Percentiles rank a stretch among this genome's conserved stretches.
Conservation (phyloP, 176 grass and related monocot species). For the Tuctoria greenei region DNA sequence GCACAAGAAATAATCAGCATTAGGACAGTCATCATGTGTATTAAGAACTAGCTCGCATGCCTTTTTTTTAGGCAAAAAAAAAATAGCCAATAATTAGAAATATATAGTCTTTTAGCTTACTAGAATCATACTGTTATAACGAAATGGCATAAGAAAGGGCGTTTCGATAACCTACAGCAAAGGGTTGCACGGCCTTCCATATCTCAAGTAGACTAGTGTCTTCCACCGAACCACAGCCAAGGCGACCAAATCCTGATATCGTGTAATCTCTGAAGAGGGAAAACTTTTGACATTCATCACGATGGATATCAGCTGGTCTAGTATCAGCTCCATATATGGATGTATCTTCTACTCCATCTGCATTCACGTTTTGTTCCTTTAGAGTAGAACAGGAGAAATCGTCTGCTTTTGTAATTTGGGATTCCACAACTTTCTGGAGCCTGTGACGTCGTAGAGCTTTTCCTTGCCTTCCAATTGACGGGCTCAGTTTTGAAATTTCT, state of each 20-base stretch:
- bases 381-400: constrained; percentile 28
- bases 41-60: too few relatives aligned
- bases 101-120: constrained; percentile 10
- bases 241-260: constrained; percentile 53
- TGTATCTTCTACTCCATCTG: constrained; percentile 22
- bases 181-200: constrained; percentile 62
- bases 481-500: constrained; percentile 59
- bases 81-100: constrained; percentile 26
- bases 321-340: constrained; percentile 15
- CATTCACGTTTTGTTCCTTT: constrained; percentile 34
- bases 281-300: constrained; percentile 46
- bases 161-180: constrained; percentile 44
- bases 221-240: constrained; percentile 65
- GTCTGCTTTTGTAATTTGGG: constrained; percentile 21
- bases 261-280: constrained; percentile 74
- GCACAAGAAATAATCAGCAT: constrained; percentile 26
- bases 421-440: constrained; percentile 63
- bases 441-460: constrained; percentile 79
- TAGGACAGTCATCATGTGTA: background rate
- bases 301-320: constrained; percentile 32
- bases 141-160: constrained; percentile 24
- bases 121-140: background rate
- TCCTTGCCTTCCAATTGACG: constrained; percentile 90
- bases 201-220: constrained; percentile 58
- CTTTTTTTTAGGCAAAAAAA: too few relatives aligned